Evolutionary conservation across 2,329 filamentous ascomycete genomes (phyloP).

Genomic region (Alternaria gansuensis): DNA sequence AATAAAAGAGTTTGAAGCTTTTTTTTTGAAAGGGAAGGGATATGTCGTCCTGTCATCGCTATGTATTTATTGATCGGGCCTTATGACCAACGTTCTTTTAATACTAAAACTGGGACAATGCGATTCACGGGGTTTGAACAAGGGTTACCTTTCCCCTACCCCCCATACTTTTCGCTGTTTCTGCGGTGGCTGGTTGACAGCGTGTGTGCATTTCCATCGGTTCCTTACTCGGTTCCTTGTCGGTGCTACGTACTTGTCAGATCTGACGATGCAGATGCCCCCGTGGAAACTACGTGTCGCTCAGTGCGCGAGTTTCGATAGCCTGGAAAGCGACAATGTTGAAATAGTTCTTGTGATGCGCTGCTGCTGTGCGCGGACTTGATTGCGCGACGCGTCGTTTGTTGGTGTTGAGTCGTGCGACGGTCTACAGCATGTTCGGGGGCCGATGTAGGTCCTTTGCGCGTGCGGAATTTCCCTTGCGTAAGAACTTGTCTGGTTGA

Average conservation of each 20-base stretch:
- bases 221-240: neutral
- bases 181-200: neutral
- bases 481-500: neutral
- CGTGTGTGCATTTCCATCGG: neutral
- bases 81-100: neutral
- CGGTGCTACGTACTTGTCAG: neutral
- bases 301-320: neutral
- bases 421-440: neutral
- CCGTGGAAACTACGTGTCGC: neutral
- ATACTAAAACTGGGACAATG: neutral
- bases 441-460: conserved; percentile 7
- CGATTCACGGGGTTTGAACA: neutral
- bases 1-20: neutral
- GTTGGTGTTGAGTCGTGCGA: neutral
- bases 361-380: neutral
- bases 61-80: neutral
- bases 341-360: neutral
- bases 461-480: conserved; percentile 1
- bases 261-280: conserved; percentile 6
- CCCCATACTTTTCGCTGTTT: neutral
- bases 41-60: neutral
- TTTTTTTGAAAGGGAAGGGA: neutral
- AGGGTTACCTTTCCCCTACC: neutral
- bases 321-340: neutral
- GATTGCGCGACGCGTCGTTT: neutral